Percentiles rank a stretch among this genome's conserved stretches.
Evolutionary conservation across 2,329 filamentous ascomycete genomes (phyloP).

Genomic region (Fusarium sarcochroum): DNA sequence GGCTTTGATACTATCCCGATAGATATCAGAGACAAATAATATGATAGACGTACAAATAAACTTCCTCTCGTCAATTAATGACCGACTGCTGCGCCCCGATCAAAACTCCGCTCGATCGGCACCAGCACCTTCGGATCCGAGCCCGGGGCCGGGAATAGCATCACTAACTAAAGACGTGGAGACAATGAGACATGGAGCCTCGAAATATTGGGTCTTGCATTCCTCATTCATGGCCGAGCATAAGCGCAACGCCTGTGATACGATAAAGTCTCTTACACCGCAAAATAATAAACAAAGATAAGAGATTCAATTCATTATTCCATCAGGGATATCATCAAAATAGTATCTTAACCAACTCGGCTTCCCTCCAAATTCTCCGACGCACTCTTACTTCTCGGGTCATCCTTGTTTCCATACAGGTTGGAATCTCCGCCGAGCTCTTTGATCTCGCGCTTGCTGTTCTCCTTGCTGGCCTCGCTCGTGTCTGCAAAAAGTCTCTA

Average conservation of each 20-base stretch:
- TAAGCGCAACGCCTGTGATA: too few species aligned
- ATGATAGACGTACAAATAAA: constrained; percentile 2
- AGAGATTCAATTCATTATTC: neutral
- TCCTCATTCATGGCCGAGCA: too few species aligned
- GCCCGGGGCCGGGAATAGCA: constrained; percentile 26
- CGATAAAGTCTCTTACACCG: too few species aligned
- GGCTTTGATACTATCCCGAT: too few species aligned
- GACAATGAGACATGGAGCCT: neutral
- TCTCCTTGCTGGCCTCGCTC: constrained; percentile 61
- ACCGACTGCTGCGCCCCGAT: neutral
- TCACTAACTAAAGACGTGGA: neutral
- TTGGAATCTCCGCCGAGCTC: constrained; percentile 59
- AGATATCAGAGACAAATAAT: neutral
- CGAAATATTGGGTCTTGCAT: too few species aligned
- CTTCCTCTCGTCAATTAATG: neutral
- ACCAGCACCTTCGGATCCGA: constrained; percentile 32
- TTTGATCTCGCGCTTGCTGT: constrained; percentile 58
- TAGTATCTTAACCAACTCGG: constrained; percentile 40
- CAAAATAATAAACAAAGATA: too few species aligned
- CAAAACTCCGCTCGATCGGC: constrained; percentile 8
- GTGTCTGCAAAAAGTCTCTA: constrained; percentile 52
- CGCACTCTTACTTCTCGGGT: constrained; percentile 59
- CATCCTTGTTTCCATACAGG: constrained; percentile 58
- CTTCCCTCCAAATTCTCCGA: constrained; percentile 58
- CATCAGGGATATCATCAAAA: constrained; percentile 6